These are phyloP conservation scores for Panicum virgatum DNA, from an alignment of 202 grass and related monocot genomes.

Conservation along the genomic window DNA sequence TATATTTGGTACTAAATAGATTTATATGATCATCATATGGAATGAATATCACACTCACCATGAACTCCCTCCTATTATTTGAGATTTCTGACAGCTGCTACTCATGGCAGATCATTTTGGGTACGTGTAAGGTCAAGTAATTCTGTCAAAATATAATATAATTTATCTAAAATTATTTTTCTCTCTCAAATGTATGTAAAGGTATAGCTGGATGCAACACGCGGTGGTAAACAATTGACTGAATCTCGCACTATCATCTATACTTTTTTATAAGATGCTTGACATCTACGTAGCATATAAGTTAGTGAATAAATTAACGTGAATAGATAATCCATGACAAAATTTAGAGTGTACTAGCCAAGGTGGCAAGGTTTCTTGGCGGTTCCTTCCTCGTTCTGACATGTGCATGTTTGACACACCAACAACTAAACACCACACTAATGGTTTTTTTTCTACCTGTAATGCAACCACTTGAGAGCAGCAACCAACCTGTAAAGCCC, in stretches of 20 bases:
- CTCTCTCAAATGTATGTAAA: too few species aligned
- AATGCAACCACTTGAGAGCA: not conserved
- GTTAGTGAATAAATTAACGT: not conserved
- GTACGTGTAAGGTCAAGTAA: too few species aligned
- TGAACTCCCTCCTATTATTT: not conserved
- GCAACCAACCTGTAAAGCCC: not conserved
- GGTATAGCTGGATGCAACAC: not conserved
- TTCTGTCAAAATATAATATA: too few species aligned
- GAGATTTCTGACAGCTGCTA: too few species aligned
- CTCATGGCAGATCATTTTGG: too few species aligned
- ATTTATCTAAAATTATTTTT: too few species aligned
- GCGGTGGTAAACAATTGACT: not conserved
- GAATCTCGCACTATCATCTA: not conserved
- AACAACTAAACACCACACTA: not conserved
- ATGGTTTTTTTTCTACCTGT: not conserved
- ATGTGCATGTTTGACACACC: constrained; percentile 26
- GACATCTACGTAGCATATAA: not conserved
- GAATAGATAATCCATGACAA: constrained; percentile 3
- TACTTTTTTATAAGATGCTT: not conserved
- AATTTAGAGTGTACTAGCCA: not conserved
- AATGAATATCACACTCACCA: too few species aligned
- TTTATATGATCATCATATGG: not conserved
- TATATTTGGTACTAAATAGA: too few species aligned
- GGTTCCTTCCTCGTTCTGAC: not conserved
- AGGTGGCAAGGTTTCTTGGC: not conserved